A percentile compares a stretch with the other conserved stretches of the same genome.
phyloP scores from a whole-genome alignment of 129 eudicot species.

The Solidago caesia region DNA sequence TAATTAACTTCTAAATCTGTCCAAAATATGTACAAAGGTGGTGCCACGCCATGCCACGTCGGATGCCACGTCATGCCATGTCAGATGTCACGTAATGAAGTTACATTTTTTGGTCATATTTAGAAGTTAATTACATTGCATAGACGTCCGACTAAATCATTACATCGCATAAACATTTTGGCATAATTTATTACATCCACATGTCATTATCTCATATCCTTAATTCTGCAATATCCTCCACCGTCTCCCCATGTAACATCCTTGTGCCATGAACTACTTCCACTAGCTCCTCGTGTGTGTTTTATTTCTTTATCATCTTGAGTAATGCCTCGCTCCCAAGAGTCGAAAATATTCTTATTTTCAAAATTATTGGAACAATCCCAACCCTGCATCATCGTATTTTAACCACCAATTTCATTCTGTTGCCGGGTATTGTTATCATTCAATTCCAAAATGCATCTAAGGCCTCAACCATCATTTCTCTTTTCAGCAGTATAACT shows the following conservation, averaged over 20 bases:
- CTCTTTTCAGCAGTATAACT: conserved; percentile 21
- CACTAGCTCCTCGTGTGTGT: conserved; percentile 39
- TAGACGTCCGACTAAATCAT: too few species aligned
- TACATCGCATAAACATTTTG: too few species aligned
- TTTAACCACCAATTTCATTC: conserved; percentile 16
- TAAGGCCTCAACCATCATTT: conserved; percentile 30
- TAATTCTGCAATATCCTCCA: conserved; percentile 31
- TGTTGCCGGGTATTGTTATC: conserved; percentile 49
- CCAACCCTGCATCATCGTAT: conserved; percentile 37
- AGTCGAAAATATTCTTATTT: conserved; percentile 33
- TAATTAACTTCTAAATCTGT: too few species aligned
- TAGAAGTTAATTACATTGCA: too few species aligned
- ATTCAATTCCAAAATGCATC: conserved; percentile 27
- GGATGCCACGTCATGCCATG: too few species aligned
- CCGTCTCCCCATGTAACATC: conserved; percentile 18
- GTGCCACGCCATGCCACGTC: too few species aligned
- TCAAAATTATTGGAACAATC: conserved; percentile 33
- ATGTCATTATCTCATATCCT: too few species aligned
- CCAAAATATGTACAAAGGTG: too few species aligned
- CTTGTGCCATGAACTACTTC: conserved; percentile 35
- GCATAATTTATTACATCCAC: too few species aligned
- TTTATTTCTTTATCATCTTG: conserved; percentile 28
- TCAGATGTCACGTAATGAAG: too few species aligned
- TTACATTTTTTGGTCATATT: too few species aligned
- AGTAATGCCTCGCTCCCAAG: conserved; percentile 39